These are phyloP conservation scores for Colletotrichum paranaense DNA, from an alignment of 2,329 filamentous ascomycete genomes.

Conservation along the genomic window DNA sequence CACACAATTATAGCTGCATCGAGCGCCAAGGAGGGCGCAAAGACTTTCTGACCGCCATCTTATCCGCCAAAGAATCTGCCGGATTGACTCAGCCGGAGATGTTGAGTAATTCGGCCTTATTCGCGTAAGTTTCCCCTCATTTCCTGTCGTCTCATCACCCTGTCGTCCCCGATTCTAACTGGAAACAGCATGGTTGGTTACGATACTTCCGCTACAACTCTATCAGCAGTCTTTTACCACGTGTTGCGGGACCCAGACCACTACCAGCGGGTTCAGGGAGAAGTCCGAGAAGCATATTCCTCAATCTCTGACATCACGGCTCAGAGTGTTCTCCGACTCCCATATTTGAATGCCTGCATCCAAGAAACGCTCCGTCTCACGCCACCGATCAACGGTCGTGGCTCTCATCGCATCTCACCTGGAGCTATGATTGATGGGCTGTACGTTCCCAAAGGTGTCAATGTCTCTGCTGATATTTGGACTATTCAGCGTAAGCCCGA, in stretches of 20 bases:
- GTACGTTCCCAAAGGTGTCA: slow-evolving; percentile 8
- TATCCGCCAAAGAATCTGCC: slow-evolving; percentile 11
- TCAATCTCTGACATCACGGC: background rate
- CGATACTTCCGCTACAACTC: slow-evolving; percentile 1
- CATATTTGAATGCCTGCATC: slow-evolving; percentile 55
- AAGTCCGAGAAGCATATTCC: background rate
- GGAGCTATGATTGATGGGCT: slow-evolving; percentile 4
- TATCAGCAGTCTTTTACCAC: slow-evolving; percentile 25
- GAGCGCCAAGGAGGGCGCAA: slow-evolving; percentile 12
- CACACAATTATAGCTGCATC: background rate
- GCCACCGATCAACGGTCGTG: slow-evolving; percentile 53
- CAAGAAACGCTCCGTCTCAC: slow-evolving; percentile 67
- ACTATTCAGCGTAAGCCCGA: slow-evolving; percentile 50
- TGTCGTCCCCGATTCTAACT: background rate
- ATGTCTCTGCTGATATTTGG: slow-evolving; percentile 24
- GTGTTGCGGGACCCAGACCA: background rate
- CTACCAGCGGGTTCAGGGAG: slow-evolving; percentile 5
- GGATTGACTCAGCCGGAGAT: slow-evolving; percentile 20
- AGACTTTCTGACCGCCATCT: slow-evolving; percentile 19
- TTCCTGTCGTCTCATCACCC: background rate
- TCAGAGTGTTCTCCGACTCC: slow-evolving; percentile 1
- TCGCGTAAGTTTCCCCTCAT: background rate
- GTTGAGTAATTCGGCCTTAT: slow-evolving; percentile 2
- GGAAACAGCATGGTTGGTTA: slow-evolving; percentile 21
- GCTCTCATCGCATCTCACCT: background rate